Conservation (phyloP, 108 stramenopile genomes). For the Hondaea fermentalgiana region DNA sequence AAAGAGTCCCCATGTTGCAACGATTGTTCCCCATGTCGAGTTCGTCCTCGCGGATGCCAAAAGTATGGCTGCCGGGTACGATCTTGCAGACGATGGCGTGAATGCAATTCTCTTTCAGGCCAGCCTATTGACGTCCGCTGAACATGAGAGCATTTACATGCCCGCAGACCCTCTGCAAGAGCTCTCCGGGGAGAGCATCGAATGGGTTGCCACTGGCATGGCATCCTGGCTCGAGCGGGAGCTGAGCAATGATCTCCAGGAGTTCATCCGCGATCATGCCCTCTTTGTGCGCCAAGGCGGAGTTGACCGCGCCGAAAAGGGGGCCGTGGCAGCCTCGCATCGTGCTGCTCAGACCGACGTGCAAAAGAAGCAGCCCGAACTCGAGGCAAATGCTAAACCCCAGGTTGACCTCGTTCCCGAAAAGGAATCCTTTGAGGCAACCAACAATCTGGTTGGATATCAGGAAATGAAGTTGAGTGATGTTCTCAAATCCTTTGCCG, state of each 20-base stretch:
- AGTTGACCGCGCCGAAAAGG: not conserved
- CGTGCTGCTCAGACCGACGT: not conserved
- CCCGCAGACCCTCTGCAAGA: not conserved
- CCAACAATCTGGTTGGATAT: not conserved
- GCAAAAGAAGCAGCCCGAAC: not conserved
- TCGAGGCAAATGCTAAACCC: not conserved
- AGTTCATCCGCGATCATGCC: not conserved
- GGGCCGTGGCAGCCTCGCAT: not conserved
- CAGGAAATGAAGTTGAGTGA: not conserved
- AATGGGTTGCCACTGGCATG: not conserved
- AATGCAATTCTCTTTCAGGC: not conserved
- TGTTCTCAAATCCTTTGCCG: not conserved
- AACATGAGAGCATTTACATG: not conserved
- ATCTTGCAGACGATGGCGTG: not conserved
- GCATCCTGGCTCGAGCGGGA: not conserved
- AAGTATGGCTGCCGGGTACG: not conserved
- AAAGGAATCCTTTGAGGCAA: not conserved
- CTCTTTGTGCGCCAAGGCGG: not conserved
- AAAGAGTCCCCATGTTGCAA: not conserved
- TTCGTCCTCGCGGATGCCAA: not conserved
- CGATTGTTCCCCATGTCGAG: not conserved
- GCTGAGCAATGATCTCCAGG: not conserved
- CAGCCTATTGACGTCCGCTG: not conserved
- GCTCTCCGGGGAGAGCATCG: not conserved
- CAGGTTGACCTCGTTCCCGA: not conserved